A percentile compares a stretch with the other conserved stretches of the same genome.
These are phyloP conservation scores for Rhodotorula sp. DNA, from an alignment of 1,284 basidiomycete genomes.

Conservation along the genomic window DNA sequence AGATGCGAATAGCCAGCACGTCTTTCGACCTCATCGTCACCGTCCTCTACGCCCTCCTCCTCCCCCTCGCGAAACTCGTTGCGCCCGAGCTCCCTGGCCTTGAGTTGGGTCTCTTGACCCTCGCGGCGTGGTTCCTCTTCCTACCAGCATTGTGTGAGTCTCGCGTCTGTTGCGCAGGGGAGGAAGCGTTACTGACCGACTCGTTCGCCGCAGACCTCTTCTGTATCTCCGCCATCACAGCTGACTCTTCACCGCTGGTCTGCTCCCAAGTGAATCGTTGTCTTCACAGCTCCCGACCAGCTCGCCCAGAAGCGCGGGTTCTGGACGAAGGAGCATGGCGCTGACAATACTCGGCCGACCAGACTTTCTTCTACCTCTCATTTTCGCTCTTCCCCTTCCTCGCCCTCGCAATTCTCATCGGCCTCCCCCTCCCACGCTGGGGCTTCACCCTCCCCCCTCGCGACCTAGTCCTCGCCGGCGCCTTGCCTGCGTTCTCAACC, in stretches of 20 bases:
- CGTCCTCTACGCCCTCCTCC: constrained; percentile 3
- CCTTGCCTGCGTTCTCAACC: background rate
- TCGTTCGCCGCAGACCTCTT: constrained; percentile 8
- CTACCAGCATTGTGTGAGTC: constrained; percentile 9
- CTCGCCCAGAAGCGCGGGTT: background rate
- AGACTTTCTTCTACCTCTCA: constrained; percentile 26
- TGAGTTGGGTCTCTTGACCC: constrained; percentile 6
- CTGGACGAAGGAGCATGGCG: no score
- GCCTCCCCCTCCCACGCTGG: constrained; percentile 3
- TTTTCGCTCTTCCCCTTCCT: constrained; percentile 21
- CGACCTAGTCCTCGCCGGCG: background rate
- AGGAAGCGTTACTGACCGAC: background rate
- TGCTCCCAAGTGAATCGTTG: constrained; percentile 1
- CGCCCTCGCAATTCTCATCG: constrained; percentile 12
- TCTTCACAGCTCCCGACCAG: background rate
- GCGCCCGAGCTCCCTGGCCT: constrained; percentile 1
- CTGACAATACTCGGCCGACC: background rate
- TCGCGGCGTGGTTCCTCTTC: constrained; percentile 11
- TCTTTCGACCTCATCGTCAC: background rate
- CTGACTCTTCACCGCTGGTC: constrained; percentile 17
- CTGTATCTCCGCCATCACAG: constrained; percentile 3
- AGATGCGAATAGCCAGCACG: constrained; percentile 14
- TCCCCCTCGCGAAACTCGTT: constrained; percentile 11
- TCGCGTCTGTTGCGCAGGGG: background rate
- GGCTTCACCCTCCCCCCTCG: constrained; percentile 2